Percentiles rank a stretch among this genome's conserved stretches.
Conservation (phyloP, 176 grass and related monocot species). For the sorghum (Sorghum bicolor) region DNA sequence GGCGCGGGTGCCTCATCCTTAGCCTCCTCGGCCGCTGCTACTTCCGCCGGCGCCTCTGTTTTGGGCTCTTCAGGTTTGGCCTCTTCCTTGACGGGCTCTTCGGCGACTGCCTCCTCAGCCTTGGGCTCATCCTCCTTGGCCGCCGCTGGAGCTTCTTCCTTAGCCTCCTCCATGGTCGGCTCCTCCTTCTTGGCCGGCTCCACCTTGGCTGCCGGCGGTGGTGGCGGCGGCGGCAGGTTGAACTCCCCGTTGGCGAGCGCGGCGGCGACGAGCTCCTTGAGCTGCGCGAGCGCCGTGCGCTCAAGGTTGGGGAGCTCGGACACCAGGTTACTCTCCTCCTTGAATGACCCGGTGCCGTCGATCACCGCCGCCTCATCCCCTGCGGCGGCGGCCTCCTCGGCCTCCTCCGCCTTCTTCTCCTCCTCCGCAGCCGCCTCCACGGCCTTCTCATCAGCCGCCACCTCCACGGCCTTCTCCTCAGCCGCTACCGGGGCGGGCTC, state of each 20-base stretch:
- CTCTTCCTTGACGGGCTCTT: background rate
- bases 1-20: background rate
- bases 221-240: slow-evolving; percentile 25
- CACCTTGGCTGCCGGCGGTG: background rate
- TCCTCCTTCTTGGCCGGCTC: slow-evolving; percentile 24
- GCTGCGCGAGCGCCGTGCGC: slow-evolving; percentile 54
- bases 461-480: background rate
- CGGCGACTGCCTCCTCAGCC: background rate
- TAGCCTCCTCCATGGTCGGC: slow-evolving; percentile 4
- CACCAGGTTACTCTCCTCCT: slow-evolving; percentile 61
- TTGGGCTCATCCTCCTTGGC: slow-evolving; percentile 16
- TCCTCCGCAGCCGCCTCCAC: slow-evolving; percentile 26
- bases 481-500: background rate
- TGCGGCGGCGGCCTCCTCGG: slow-evolving; percentile 21
- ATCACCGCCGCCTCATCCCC: slow-evolving; percentile 35
- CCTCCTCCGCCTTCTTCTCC: slow-evolving; percentile 43
- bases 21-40: slow-evolving; percentile 2
- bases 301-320: slow-evolving; percentile 53
- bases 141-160: background rate
- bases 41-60: background rate
- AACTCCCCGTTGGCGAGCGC: slow-evolving; percentile 63
- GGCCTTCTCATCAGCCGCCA: background rate
- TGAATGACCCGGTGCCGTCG: slow-evolving; percentile 43
- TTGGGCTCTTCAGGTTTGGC: background rate
- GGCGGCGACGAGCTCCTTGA: slow-evolving; percentile 56